Conservation (phyloP, 2,329 filamentous ascomycete genomes). For the Coniochaeta sp. region DNA sequence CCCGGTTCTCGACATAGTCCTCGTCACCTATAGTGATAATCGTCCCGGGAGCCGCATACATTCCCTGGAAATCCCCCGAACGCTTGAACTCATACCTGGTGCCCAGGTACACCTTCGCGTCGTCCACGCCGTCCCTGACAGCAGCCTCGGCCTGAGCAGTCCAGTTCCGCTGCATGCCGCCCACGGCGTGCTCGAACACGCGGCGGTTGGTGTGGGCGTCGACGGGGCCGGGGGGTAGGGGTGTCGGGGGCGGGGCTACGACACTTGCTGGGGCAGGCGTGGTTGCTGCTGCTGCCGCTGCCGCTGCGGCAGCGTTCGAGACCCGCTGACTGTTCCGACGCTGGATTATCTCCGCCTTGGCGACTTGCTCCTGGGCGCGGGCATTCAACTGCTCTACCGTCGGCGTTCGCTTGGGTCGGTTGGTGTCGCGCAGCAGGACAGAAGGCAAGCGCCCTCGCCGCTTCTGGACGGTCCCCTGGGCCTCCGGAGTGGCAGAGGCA, state of each 20-base stretch:
- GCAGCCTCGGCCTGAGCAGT: constrained; percentile 42
- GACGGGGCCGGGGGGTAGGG: background rate
- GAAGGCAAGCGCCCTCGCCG: constrained; percentile 17
- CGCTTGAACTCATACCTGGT: constrained; percentile 57
- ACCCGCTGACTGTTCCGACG: background rate
- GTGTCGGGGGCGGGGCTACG: background rate
- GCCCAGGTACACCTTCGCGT: constrained; percentile 50
- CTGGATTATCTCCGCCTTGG: background rate
- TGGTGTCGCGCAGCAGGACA: constrained; percentile 9
- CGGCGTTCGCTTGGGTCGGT: background rate
- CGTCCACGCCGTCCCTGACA: constrained; percentile 34
- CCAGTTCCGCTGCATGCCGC: constrained; percentile 31
- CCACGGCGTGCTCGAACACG: constrained; percentile 3
- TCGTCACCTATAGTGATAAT: constrained; percentile 60
- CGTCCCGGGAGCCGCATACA: constrained; percentile 54
- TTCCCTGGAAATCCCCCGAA: constrained; percentile 53
- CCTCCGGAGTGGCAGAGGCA: background rate
- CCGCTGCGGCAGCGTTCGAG: constrained; percentile 3
- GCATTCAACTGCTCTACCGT: background rate
- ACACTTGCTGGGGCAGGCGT: constrained; percentile 10
- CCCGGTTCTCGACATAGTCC: constrained; percentile 60
- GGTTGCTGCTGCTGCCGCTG: constrained; percentile 9
- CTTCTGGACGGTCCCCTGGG: background rate
- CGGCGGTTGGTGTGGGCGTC: background rate
- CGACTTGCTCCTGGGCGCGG: background rate